Conservation (phyloP, 2,329 filamentous ascomycete species). For the Aspergillus aculeatinus region DNA sequence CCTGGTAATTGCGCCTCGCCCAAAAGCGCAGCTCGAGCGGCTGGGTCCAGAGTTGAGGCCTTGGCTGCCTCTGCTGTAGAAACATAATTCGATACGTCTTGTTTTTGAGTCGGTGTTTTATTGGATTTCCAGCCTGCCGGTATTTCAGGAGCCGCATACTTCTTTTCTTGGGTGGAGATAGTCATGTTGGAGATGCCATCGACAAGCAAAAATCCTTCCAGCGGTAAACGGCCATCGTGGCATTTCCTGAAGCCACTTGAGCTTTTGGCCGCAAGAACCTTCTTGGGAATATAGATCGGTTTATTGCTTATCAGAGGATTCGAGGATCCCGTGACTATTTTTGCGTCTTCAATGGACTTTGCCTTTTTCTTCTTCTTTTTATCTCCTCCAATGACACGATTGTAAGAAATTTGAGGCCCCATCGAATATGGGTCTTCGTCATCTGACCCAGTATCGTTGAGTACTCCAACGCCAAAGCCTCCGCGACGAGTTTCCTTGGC, state of each 20-base stretch:
- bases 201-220: conserved; percentile 77
- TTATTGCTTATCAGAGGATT: conserved; percentile 67
- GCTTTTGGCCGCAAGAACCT: conserved; percentile 45
- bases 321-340: conserved; percentile 48
- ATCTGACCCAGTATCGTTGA: conserved; percentile 92
- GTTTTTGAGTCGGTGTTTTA: conserved; percentile 44
- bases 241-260: conserved; percentile 64
- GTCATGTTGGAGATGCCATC: conserved; percentile 51
- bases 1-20: conserved; percentile 80
- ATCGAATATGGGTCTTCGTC: conserved; percentile 94
- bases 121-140: conserved; percentile 68
- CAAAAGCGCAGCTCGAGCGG: conserved; percentile 72
- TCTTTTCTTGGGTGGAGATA: conserved; percentile 46
- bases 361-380: conserved; percentile 72
- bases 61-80: conserved; percentile 78
- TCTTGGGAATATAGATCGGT: conserved; percentile 75
- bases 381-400: conserved; percentile 73
- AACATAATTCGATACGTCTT: conserved; percentile 48
- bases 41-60: conserved; percentile 71
- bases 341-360: conserved; percentile 38
- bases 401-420: conserved; percentile 87
- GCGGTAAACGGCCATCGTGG: conserved; percentile 75
- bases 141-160: conserved; percentile 45
- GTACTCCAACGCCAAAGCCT: conserved; percentile 80
- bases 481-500: conserved; percentile 59